phyloP scores from a whole-genome alignment of 331 rosid genomes.

The Pyracantha coccinea region DNA sequence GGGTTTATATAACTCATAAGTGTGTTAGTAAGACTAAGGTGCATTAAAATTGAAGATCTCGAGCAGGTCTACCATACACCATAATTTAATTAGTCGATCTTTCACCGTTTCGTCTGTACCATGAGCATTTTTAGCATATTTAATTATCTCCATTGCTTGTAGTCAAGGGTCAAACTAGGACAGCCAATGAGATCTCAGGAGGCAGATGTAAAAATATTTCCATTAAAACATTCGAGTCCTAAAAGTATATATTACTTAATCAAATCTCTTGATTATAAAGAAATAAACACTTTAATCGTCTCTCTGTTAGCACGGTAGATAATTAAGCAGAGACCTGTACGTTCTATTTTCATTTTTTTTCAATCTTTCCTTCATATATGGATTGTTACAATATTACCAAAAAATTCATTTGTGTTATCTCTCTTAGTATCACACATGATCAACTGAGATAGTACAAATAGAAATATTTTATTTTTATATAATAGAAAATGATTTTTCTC shows the following conservation, averaged over 20 bases:
- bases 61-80: not conserved
- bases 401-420: not conserved
- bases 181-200: conserved; percentile 30
- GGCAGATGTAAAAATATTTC: conserved; percentile 11
- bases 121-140: not conserved
- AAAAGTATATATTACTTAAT: not conserved
- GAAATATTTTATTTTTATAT: not conserved
- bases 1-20: not conserved
- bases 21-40: not conserved
- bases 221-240: not conserved
- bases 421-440: not conserved
- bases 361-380: too few relatives aligned
- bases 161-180: conserved; percentile 24
- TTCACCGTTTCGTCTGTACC: not conserved
- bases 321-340: not conserved
- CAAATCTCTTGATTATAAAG: not conserved
- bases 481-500: not conserved
- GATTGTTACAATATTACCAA: too few relatives aligned
- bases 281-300: not conserved
- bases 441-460: not conserved
- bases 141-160: not conserved
- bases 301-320: not conserved
- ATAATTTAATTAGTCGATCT: not conserved
- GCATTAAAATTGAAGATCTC: not conserved
- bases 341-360: too few relatives aligned